A percentile compares a stretch with the other conserved stretches of the same genome.
Conservation (phyloP, 345 rosid species). For the Clarkia xantiana region DNA sequence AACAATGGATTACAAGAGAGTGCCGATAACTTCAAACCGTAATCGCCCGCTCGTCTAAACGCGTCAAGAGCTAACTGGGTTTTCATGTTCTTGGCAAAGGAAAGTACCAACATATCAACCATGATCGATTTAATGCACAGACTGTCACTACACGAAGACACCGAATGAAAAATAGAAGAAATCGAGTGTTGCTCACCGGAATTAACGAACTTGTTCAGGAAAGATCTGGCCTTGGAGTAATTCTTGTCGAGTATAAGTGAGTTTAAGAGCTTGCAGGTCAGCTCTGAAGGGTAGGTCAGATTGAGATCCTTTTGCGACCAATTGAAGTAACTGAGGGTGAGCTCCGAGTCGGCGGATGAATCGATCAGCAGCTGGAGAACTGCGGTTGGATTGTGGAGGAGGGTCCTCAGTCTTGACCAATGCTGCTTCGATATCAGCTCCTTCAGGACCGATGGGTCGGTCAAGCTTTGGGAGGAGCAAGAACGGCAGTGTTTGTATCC, state of each 20-base stretch:
- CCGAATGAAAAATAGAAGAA: constrained; percentile 43
- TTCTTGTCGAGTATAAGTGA: constrained; percentile 33
- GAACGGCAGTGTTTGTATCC: constrained; percentile 11
- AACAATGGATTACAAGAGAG: constrained; percentile 65
- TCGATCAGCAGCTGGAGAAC: constrained; percentile 30
- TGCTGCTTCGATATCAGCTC: constrained; percentile 46
- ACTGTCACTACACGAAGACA: constrained; percentile 36
- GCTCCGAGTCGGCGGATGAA: constrained; percentile 39
- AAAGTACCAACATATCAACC: constrained; percentile 53
- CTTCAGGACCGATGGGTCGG: constrained; percentile 12
- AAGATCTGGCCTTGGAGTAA: constrained; percentile 50
- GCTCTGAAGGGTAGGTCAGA: constrained; percentile 25
- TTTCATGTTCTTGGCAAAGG: constrained; percentile 38
- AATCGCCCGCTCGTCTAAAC: constrained; percentile 63
- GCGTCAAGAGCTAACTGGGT: constrained; percentile 41
- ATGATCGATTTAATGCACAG: constrained; percentile 38
- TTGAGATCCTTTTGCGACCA: constrained; percentile 40
- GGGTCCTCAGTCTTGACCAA: constrained; percentile 39
- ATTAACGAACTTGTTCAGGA: constrained; percentile 43
- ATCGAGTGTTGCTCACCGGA: constrained; percentile 19
- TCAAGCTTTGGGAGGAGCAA: constrained; percentile 11
- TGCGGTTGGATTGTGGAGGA: constrained; percentile 17
- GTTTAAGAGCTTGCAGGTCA: constrained; percentile 30
- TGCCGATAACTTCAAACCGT: constrained; percentile 50
- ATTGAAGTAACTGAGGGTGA: constrained; percentile 40